Conservation (phyloP, 2,329 filamentous ascomycete species). For the Capronia coronata region DNA sequence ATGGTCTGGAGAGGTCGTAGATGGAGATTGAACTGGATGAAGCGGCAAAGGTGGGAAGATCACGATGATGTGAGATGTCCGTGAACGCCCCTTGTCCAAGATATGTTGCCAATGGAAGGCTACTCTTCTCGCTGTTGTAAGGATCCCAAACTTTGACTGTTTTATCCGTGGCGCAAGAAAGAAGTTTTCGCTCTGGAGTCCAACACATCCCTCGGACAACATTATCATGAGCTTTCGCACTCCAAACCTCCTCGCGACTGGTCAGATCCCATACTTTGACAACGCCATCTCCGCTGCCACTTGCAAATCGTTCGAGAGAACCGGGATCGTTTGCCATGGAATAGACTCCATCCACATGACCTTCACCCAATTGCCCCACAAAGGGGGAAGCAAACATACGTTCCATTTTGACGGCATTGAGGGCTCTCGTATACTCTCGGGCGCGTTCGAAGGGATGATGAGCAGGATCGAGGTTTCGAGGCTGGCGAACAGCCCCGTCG, state of each 20-base stretch:
- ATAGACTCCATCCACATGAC: constrained; percentile 88
- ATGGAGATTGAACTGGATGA: constrained; percentile 73
- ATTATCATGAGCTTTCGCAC: constrained; percentile 79
- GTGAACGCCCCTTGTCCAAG: constrained; percentile 79
- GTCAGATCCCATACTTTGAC: constrained; percentile 88
- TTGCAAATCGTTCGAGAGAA: constrained; percentile 67
- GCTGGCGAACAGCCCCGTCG: constrained; percentile 40
- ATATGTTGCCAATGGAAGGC: constrained; percentile 75
- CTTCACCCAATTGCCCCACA: constrained; percentile 75
- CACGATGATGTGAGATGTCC: constrained; percentile 73
- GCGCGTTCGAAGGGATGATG: constrained; percentile 88
- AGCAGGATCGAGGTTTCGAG: constrained; percentile 64
- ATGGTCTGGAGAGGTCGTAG: constrained; percentile 78
- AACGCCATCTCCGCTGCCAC: constrained; percentile 83
- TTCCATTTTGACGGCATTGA: constrained; percentile 85
- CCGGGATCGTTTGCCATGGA: constrained; percentile 72
- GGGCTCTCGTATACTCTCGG: constrained; percentile 70
- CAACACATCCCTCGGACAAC: constrained; percentile 88
- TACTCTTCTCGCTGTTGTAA: constrained; percentile 62
- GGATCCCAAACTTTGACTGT: constrained; percentile 89
- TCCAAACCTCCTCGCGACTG: constrained; percentile 66
- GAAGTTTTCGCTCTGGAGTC: constrained; percentile 75
- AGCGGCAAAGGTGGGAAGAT: constrained; percentile 67
- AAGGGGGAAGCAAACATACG: constrained; percentile 86
- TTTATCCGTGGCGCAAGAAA: constrained; percentile 80